Base-by-base conservation (phyloP, 352 stramenopile species). In the Phytophthora litchii region DNA sequence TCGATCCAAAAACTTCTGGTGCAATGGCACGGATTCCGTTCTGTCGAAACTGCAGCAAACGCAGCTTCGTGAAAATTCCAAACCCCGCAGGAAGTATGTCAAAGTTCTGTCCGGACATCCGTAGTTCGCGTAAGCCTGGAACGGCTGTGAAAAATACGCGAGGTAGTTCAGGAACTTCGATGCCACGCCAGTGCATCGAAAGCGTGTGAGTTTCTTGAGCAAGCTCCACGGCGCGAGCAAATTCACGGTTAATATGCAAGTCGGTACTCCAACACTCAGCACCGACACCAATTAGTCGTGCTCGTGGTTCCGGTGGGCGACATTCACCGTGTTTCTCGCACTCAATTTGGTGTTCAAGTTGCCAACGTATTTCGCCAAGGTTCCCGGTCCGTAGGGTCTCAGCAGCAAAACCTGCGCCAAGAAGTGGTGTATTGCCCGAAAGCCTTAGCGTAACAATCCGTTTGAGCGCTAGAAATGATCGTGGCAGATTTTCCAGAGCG, bases 101-200 rank as follows among this genome's bases (percentile, higher is more conserved):
- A 3, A 92, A 65, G 7, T 65, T 46, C 25, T 92, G 77, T 0
- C 83, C 81, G 1, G 83, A 91, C 9, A 92, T 70, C 2, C 81
- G 67, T 16, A 92, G 55, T 44, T 92, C 83, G 1, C 60, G 67
- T 4, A 91, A 51, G 17, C 61, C 37, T 5, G 54, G 11, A 1
- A 89, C 29, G 9, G 54, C 54, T 11, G 69, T 75, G 66, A 82
- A 91, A 51, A 91, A 91, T 3, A 59, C 46, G 0, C 42, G 43
- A 32, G 78, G 81, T 6, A 89, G 73, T 23, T 88, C 60, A 3
- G 49, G 43, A 4, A 79, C 53, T 0, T 68, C 60, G 14, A 92
- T 70, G 11, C 83, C 76, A 21, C 86, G 78, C 83, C 83, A 92
- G 61, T 91, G 83, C 45, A 90, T 86, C 27, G 83, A 78, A 7